Percentiles rank a stretch among this genome's conserved stretches.
These are phyloP conservation scores for Dictyostelium brefeldianum DNA, from an alignment of 78 protist genomes.

Conservation along the genomic window DNA sequence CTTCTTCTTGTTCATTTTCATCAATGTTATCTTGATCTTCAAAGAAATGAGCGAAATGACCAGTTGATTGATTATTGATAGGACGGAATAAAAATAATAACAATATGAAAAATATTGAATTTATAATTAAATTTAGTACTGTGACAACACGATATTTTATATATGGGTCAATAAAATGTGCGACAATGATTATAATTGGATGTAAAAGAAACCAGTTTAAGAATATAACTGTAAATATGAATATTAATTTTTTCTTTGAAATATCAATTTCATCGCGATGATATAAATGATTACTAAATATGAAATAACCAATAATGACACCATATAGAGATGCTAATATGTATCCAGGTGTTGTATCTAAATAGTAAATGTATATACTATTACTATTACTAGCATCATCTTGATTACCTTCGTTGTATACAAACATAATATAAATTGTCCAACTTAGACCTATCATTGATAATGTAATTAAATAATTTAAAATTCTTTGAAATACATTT, in stretches of 20 bases:
- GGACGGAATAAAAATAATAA: slow-evolving; percentile 33
- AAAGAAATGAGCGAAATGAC: slow-evolving; percentile 6
- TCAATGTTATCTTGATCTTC: neutral
- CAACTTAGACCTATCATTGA: neutral
- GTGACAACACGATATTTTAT: slow-evolving; percentile 20
- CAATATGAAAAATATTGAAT: slow-evolving; percentile 18
- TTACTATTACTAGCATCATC: neutral
- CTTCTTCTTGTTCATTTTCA: neutral
- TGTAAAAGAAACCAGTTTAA: slow-evolving; percentile 27
- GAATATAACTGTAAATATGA: neutral
- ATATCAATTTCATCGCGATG: slow-evolving; percentile 24
- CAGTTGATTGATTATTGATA: neutral
- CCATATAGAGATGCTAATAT: slow-evolving; percentile 32
- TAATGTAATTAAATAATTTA: slow-evolving; percentile 19
- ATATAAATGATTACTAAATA: neutral
- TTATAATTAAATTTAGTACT: slow-evolving; percentile 5
- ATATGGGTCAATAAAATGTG: slow-evolving; percentile 66
- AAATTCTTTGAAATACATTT: slow-evolving; percentile 13
- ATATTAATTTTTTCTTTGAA: slow-evolving; percentile 28
- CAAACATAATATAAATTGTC: slow-evolving; percentile 3
- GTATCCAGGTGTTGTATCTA: slow-evolving; percentile 66
- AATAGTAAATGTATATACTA: slow-evolving; percentile 23
- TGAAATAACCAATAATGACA: slow-evolving; percentile 25
- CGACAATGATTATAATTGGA: slow-evolving; percentile 25
- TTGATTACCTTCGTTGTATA: neutral